Evolutionary conservation across 2,329 filamentous ascomycete genomes (phyloP).

Genomic region (Aspergillus bombycis): DNA sequence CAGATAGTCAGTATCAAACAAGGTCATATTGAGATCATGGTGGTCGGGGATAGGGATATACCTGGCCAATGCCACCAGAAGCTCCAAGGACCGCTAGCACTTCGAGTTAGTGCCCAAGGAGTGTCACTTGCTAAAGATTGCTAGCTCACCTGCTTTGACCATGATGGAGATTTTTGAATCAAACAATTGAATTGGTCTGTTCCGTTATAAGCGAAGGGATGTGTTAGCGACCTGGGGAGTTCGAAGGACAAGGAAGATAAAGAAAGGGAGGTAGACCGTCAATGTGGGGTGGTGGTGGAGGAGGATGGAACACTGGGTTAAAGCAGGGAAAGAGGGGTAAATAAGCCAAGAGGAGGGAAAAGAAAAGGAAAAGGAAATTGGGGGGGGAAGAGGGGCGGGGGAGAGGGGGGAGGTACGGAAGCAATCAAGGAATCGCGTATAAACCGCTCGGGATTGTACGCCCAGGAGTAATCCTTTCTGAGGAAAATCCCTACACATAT

Average conservation of each 20-base stretch:
- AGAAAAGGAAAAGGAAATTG: constrained; percentile 15
- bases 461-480: background rate
- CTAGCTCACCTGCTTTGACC: constrained; percentile 51
- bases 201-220: background rate
- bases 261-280: constrained; percentile 13
- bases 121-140: background rate
- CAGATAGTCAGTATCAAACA: constrained; percentile 6
- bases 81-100: constrained; percentile 80
- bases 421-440: background rate
- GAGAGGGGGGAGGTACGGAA: constrained; percentile 14
- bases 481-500: background rate
- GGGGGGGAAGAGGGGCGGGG: constrained; percentile 12
- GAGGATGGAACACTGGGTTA: constrained; percentile 4
- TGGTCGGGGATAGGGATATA: constrained; percentile 47
- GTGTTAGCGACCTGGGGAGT: background rate
- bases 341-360: constrained; percentile 12
- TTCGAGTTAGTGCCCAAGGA: constrained; percentile 20
- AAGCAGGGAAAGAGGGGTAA: constrained; percentile 17
- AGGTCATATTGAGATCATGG: background rate
- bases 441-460: background rate
- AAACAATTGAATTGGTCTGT: background rate
- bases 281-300: constrained; percentile 6
- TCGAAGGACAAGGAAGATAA: constrained; percentile 8
- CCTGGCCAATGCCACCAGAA: constrained; percentile 98
- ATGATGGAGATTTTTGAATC: constrained; percentile 37